phyloP scores from a whole-genome alignment of 2,329 filamentous ascomycete genomes.

The Ceratocystis huliohia region DNA sequence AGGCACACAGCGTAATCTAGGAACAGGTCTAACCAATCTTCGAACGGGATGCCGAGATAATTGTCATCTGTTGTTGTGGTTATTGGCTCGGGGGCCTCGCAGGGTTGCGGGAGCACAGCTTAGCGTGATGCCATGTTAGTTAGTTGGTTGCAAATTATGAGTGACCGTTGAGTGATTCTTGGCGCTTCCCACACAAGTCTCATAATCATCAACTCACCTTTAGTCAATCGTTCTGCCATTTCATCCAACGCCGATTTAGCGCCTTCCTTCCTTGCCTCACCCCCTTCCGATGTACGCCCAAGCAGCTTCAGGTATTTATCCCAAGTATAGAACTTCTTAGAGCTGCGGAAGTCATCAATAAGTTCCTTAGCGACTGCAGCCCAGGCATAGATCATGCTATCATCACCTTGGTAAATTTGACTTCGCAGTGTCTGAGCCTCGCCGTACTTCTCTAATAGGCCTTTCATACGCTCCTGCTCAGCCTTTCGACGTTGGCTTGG shows the following conservation, averaged over 20 bases:
- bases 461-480: slow-evolving; percentile 32
- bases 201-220: slow-evolving; percentile 33
- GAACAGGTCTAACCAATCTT: slow-evolving; percentile 80
- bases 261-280: slow-evolving; percentile 22
- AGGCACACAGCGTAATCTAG: slow-evolving; percentile 72
- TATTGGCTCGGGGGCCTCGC: slow-evolving; percentile 6
- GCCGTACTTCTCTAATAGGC: slow-evolving; percentile 33
- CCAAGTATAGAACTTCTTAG: slow-evolving; percentile 53
- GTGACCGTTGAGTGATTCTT: too few relatives aligned
- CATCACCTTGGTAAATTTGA: slow-evolving; percentile 32
- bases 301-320: slow-evolving; percentile 51
- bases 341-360: slow-evolving; percentile 50
- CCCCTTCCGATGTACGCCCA: slow-evolving; percentile 28
- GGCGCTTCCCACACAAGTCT: too few relatives aligned
- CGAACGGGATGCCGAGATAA: slow-evolving; percentile 69
- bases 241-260: slow-evolving; percentile 37
- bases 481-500: slow-evolving; percentile 35
- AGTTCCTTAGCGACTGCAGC: slow-evolving; percentile 47
- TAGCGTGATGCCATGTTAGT: not conserved
- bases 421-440: slow-evolving; percentile 33
- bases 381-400: slow-evolving; percentile 39
- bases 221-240: slow-evolving; percentile 44
- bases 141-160: not conserved
- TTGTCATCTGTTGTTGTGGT: slow-evolving; percentile 25
- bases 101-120: slow-evolving; percentile 22